phyloP scores from a whole-genome alignment of 2,329 filamentous ascomycete genomes.

The Cladosporium sp. region DNA sequence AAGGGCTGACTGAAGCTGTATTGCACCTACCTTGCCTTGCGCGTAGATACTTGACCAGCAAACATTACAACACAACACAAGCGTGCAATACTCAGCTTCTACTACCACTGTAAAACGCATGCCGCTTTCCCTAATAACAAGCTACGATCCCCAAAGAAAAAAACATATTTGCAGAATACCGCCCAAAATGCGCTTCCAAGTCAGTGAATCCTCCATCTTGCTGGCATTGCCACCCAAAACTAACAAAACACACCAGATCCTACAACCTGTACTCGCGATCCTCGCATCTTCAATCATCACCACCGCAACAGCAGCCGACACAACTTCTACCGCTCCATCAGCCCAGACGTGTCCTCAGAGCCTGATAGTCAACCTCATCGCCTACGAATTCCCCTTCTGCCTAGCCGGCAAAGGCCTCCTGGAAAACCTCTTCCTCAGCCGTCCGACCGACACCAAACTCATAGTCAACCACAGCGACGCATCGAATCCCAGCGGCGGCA shows the following conservation, averaged over 20 bases:
- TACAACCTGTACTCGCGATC: not conserved
- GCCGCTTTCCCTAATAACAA: too few species aligned
- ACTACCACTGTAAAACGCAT: too few species aligned
- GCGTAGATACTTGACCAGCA: too few species aligned
- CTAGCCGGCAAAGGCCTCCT: not conserved
- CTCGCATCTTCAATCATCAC: not conserved
- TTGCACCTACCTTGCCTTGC: too few species aligned
- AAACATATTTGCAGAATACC: too few species aligned
- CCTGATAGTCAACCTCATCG: slow-evolving; percentile 4
- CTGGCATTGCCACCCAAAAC: not conserved
- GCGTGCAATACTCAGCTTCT: too few species aligned
- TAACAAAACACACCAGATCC: not conserved
- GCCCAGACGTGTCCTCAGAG: not conserved
- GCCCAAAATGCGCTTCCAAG: too few species aligned
- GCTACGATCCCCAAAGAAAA: too few species aligned
- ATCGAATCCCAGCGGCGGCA: not conserved
- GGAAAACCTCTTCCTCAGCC: slow-evolving; percentile 6
- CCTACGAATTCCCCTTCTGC: slow-evolving; percentile 11
- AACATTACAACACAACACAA: too few species aligned
- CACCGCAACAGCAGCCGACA: not conserved
- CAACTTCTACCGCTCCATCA: not conserved
- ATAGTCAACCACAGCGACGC: not conserved
- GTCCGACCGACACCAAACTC: slow-evolving; percentile 1
- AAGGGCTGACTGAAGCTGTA: too few species aligned
- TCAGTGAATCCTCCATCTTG: too few species aligned